Percentiles rank a stretch among this genome's conserved stretches.
These are phyloP conservation scores for Trichoderma virens DNA, from an alignment of 495 filamentous ascomycete species.

Conservation along the genomic window DNA sequence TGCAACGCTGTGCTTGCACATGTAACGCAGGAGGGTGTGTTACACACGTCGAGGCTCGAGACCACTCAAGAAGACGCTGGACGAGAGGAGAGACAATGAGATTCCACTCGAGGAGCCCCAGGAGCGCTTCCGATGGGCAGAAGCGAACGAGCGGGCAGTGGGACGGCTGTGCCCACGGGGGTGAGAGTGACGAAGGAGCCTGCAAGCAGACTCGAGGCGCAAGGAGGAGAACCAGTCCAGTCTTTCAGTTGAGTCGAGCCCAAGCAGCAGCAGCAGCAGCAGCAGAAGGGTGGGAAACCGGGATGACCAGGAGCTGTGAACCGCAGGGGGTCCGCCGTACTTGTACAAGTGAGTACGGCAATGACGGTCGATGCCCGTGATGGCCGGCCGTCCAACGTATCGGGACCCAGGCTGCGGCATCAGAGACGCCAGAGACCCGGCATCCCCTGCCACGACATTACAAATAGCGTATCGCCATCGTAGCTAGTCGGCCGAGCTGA, in stretches of 20 bases:
- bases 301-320: not conserved
- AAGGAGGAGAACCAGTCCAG: not conserved
- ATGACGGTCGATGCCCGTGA: not conserved
- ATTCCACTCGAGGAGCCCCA: not conserved
- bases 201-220: not conserved
- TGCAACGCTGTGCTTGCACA: not conserved
- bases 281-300: constrained; percentile 6
- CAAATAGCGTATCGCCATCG: not conserved
- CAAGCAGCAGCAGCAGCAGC: not conserved
- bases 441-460: not conserved
- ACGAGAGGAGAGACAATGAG: not conserved
- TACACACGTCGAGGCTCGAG: not conserved
- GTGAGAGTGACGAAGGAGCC: not conserved
- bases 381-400: not conserved
- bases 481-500: not conserved
- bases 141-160: not conserved
- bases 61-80: not conserved
- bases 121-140: constrained; percentile 1
- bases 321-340: constrained; percentile 1
- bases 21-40: not conserved
- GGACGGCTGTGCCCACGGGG: not conserved
- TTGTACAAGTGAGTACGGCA: not conserved
- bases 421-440: not conserved
- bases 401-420: not conserved
- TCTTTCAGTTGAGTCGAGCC: not conserved